Evolutionary conservation across 768 basidiomycete species (phyloP), one percentile per base, ranked within the genome.

Genomic region (Plicaturopsis crispa): DNA sequence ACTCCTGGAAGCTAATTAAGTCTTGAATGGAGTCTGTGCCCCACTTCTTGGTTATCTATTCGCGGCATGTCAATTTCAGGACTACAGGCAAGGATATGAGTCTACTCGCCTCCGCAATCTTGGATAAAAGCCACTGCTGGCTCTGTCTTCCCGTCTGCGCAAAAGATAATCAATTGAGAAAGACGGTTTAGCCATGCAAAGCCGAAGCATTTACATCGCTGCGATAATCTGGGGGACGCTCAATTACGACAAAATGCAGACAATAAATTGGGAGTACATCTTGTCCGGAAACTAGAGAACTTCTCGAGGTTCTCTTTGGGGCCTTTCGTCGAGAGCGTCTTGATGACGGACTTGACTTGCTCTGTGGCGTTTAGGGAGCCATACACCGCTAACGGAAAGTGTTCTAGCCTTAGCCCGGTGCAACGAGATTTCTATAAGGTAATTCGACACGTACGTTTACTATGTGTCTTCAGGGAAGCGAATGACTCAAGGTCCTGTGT

Each of bases 91-190:
- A 21, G 24, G 34, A 26, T 18, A 33, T 42, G 18, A 31, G 35
- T 24, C 34, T 7, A 35, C 44, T 35, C 50, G 80, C 87, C 70
- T 89, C 64, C 13, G 59, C 46, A 45, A 91, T 79, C 57, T 66
- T 83, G 33, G 69, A 63, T 46, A 80, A 59, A 33, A 91, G 67
- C 89, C 88, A 91, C 40, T 68, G 54, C 55, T 90, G 88, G 49
- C 84, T 86, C 57, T 86, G 57, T 51, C 52, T 75, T 22, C 88
- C 88, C 14, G 76, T 81, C 84, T 89, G 42, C 14, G 13, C n/a
- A 21, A 38, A n/a, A 24, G 18, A 5, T 11, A 36, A 21, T n/a
- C n/a, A n/a, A n/a, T n/a, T n/a, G n/a, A n/a, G n/a, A n/a, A n/a
- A n/a, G n/a, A n/a, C n/a, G n/a, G n/a, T n/a, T n/a, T n/a, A n/a